Percentiles rank a stretch among this genome's conserved stretches.
These are phyloP conservation scores for Scorias spongiosa DNA, from an alignment of 2,329 filamentous ascomycete species.

Conservation along the genomic window DNA sequence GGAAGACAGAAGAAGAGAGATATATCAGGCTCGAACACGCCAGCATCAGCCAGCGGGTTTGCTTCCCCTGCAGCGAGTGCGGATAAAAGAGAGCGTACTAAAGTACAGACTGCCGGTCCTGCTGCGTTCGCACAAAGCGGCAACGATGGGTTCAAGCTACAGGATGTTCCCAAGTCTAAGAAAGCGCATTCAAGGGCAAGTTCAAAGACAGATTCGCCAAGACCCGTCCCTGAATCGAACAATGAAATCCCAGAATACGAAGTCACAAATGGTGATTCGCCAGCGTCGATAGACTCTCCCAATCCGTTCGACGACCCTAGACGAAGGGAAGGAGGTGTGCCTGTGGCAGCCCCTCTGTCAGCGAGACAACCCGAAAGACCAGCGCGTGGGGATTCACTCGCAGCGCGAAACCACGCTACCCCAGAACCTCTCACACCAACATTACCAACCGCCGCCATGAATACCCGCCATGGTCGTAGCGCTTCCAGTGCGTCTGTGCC, in stretches of 20 bases:
- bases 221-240: constrained; percentile 22
- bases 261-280: constrained; percentile 16
- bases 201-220: constrained; percentile 29
- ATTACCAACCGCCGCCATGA: constrained; percentile 21
- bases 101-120: constrained; percentile 13
- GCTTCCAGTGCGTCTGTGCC: constrained; percentile 22
- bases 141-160: constrained; percentile 49
- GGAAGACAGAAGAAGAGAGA: constrained; percentile 37
- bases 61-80: constrained; percentile 14
- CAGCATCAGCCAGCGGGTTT: not conserved
- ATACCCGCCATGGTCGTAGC: constrained; percentile 21
- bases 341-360: constrained; percentile 19
- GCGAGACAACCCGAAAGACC: constrained; percentile 31
- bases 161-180: constrained; percentile 60
- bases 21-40: constrained; percentile 4
- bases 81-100: constrained; percentile 24
- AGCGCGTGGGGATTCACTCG: constrained; percentile 46
- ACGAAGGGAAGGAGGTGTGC: constrained; percentile 15
- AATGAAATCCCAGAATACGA: constrained; percentile 9
- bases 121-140: constrained; percentile 12
- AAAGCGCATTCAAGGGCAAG: constrained; percentile 33
- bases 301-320: constrained; percentile 25
- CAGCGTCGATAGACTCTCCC: constrained; percentile 22
- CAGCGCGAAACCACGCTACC: constrained; percentile 14
- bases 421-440: constrained; percentile 25